phyloP scores from a whole-genome alignment of 2,329 filamentous ascomycete species.

The Colletotrichum falcatum region DNA sequence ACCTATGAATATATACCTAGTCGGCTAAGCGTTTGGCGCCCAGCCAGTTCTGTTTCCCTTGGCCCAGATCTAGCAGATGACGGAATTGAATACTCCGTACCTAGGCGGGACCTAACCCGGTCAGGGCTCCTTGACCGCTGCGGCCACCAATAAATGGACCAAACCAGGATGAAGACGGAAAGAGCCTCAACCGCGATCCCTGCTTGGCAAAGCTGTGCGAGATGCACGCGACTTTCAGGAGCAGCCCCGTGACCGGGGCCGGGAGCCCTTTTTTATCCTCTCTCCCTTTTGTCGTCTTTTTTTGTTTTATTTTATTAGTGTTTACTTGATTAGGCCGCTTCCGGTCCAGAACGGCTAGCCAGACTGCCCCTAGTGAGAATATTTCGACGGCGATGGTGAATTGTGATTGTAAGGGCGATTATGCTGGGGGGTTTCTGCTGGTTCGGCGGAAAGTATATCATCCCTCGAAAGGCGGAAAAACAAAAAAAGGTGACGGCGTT shows the following conservation, averaged over 20 bases:
- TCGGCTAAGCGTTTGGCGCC: slow-evolving; percentile 28
- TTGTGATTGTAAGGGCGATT: background rate
- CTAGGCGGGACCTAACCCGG: slow-evolving; percentile 21
- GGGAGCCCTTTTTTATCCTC: background rate
- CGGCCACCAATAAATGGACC: background rate
- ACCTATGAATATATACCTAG: background rate
- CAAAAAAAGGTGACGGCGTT: too few relatives aligned
- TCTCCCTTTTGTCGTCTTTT: too few relatives aligned
- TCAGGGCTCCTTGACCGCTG: background rate
- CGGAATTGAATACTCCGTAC: slow-evolving; percentile 5
- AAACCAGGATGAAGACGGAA: slow-evolving; percentile 15
- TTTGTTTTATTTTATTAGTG: too few relatives aligned
- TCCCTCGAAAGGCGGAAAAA: too few relatives aligned
- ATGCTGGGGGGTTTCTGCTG: too few relatives aligned
- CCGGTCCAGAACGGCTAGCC: background rate
- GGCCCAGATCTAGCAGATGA: slow-evolving; percentile 25
- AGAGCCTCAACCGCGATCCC: slow-evolving; percentile 31
- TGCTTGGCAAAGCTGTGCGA: slow-evolving; percentile 6
- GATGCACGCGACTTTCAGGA: background rate
- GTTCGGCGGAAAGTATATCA: background rate
- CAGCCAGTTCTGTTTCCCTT: slow-evolving; percentile 28
- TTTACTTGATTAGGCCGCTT: background rate
- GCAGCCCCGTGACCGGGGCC: background rate
- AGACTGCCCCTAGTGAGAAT: background rate
- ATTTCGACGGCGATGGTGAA: background rate